Evolutionary conservation across 345 rosid genomes (phyloP), one percentile per base, ranked within the genome.

Genomic region (Corchorus capsularis): DNA sequence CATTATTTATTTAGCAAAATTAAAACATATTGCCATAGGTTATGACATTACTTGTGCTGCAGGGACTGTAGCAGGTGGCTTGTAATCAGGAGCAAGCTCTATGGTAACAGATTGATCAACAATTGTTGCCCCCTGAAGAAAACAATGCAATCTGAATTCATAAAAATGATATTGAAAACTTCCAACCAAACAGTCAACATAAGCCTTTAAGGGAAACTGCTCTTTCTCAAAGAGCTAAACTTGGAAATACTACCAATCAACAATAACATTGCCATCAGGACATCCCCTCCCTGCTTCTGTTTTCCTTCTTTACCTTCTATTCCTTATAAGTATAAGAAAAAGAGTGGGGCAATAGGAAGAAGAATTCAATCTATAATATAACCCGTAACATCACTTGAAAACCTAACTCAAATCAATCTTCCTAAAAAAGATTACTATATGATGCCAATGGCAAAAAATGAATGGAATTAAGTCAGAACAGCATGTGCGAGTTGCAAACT

Each of bases 91-190:
- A 84, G 91, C 98, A 80, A 86, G 77, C 49, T 88, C 88, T 55
- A 94, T 84, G 72, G 61, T 82, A 70, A 94, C 95, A 64, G 95
- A 72, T 77, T 87, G 89, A 67, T 94, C 95, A 56, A 92, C 93
- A 76, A 94, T 93, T 19, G 94, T 94, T 63, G 97, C 94, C 74
- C 97, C 97, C 98, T 91, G 87, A 32, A 54, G 61, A 35, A 65
- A 64, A 54, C 34, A 43, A 46, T 20, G 54, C 5, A 64, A 14
- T 34, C 34, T 57, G 6, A 56, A 19, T 64, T 65, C 15, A 66
- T 8, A 41, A 57, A 17, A 47, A 69, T 8, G 53, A 35, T 45
- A 49, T 1, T 16, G 19, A 78, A 54, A 43, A 17, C 37, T 70
- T 53, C 43, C 0, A 3, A 65, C 46, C 64, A 55, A 56, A 46